A percentile compares a stretch with the other conserved stretches of the same genome.
Conservation (phyloP, 345 rosid genomes). For the Punica granatum region DNA sequence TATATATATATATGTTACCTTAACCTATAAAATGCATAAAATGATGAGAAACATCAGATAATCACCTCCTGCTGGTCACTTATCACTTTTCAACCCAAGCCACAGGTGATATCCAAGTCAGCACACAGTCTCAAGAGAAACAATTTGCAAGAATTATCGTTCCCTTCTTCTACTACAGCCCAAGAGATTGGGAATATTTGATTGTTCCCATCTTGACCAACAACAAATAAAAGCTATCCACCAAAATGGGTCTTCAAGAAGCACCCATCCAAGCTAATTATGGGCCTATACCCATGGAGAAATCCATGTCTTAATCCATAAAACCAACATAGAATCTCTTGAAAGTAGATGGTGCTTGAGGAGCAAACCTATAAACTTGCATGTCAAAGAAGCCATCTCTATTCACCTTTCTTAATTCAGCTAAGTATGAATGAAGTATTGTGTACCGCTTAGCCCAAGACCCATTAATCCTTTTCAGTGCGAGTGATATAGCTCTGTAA, state of each 20-base stretch:
- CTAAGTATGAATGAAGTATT: neutral
- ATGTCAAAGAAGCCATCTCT: neutral
- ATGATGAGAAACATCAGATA: too few relatives aligned
- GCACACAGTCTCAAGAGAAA: neutral
- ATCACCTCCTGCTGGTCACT: constrained; percentile 1
- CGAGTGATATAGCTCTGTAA: neutral
- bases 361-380: neutral
- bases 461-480: neutral
- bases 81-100: neutral
- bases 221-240: neutral
- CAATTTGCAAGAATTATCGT: neutral
- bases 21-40: too few relatives aligned
- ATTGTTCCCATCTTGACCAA: too few relatives aligned
- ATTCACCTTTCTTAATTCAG: neutral
- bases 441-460: neutral
- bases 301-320: neutral
- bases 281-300: neutral
- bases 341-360: neutral
- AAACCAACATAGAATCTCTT: neutral
- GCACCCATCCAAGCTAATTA: neutral
- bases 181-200: too few relatives aligned
- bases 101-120: neutral
- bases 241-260: neutral
- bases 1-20: neutral
- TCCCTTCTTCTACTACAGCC: neutral